Percentiles rank a stretch among this genome's conserved stretches.
These are phyloP conservation scores for Pachysolen tannophilus DNA, from an alignment of 805 yeast genomes.

Conservation along the genomic window DNA sequence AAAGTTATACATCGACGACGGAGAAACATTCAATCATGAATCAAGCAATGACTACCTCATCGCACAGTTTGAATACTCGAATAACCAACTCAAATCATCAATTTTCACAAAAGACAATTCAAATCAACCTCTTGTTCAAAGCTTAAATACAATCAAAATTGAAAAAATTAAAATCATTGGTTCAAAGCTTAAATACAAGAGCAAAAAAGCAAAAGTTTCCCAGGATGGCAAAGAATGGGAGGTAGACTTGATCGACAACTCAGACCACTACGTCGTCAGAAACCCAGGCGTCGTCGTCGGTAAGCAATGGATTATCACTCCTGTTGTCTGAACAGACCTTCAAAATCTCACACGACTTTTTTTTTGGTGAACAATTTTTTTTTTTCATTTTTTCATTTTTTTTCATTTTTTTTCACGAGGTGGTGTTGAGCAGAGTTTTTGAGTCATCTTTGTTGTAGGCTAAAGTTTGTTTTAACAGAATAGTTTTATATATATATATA, in stretches of 20 bases:
- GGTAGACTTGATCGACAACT: neutral
- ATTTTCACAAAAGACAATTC: neutral
- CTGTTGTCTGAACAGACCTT: no score
- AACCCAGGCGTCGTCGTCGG: neutral
- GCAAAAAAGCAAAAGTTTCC: neutral
- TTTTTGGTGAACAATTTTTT: no score
- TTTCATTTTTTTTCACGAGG: no score
- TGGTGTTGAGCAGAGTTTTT: no score
- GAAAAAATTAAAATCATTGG: neutral
- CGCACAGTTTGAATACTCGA: constrained; percentile 7
- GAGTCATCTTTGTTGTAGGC: no score
- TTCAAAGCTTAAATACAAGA: neutral
- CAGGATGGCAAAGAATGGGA: neutral
- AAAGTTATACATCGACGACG: constrained; percentile 74
- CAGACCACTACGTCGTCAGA: neutral
- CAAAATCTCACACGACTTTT: no score
- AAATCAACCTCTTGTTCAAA: neutral
- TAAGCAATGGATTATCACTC: neutral
- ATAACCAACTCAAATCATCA: neutral
- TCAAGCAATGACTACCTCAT: neutral
- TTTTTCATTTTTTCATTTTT: no score
- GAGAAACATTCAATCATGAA: constrained; percentile 54
- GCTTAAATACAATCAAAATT: neutral
- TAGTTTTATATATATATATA: no score
- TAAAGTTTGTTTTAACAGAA: no score